Evolutionary conservation across 768 basidiomycete species (phyloP).

Genomic region (Suillus ampliporus): DNA sequence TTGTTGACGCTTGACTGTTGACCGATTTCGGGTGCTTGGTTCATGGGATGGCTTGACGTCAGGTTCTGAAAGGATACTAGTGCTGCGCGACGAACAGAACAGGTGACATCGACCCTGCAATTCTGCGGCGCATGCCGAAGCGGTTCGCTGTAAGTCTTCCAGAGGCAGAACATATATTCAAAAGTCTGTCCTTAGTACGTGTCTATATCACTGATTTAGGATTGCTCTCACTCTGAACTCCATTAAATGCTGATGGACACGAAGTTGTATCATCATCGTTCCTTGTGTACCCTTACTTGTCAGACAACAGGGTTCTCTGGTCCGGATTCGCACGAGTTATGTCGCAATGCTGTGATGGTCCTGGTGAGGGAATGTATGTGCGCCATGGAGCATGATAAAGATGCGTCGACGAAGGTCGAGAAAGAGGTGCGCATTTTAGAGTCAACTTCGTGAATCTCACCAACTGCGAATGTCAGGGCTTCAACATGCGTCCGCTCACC

Average conservation of each 20-base stretch:
- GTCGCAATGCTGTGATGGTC: slow-evolving; percentile 92
- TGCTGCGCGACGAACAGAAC: slow-evolving; percentile 97
- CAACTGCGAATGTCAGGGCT: slow-evolving; percentile 54
- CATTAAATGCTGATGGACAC: slow-evolving; percentile 86
- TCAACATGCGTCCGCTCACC: slow-evolving; percentile 74
- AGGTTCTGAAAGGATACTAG: slow-evolving; percentile 79
- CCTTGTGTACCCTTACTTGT: slow-evolving; percentile 65
- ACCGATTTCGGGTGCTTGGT: slow-evolving; percentile 42
- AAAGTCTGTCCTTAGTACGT: slow-evolving; percentile 81
- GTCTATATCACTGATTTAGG: not conserved
- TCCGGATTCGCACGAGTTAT: slow-evolving; percentile 90
- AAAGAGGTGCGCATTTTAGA: slow-evolving; percentile 46
- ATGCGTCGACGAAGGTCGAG: slow-evolving; percentile 51
- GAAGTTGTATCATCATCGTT: slow-evolving; percentile 63
- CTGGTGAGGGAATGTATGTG: slow-evolving; percentile 87
- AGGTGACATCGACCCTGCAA: slow-evolving; percentile 87
- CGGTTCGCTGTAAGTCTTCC: slow-evolving; percentile 89
- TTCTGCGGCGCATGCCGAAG: slow-evolving; percentile 97
- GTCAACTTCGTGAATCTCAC: not conserved
- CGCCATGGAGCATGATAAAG: slow-evolving; percentile 49
- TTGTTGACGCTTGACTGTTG: slow-evolving; percentile 3
- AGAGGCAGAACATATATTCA: slow-evolving; percentile 74
- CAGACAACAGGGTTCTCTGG: slow-evolving; percentile 81
- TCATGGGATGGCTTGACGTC: slow-evolving; percentile 96
- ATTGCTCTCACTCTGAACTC: slow-evolving; percentile 2